phyloP scores from a whole-genome alignment of 495 filamentous ascomycete species.

The Hypoxylon perforatum region DNA sequence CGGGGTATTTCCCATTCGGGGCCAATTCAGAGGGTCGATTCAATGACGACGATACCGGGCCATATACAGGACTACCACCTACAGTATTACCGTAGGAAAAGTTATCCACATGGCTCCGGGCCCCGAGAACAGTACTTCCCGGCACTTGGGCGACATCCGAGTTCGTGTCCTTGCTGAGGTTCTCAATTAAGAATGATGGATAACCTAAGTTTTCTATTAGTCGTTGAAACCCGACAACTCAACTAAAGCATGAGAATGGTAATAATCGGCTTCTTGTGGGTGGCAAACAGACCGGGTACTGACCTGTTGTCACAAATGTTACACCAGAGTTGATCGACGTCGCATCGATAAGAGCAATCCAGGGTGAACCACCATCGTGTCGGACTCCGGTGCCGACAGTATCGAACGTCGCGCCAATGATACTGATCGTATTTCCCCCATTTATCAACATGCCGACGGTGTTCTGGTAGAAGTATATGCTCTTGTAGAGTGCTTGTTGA shows the following conservation, averaged over 20 bases:
- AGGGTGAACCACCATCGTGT: constrained; percentile 60
- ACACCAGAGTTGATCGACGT: constrained; percentile 54
- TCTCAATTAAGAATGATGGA: constrained; percentile 56
- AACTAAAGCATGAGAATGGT: not conserved
- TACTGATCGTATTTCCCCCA: constrained; percentile 67
- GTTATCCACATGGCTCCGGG: constrained; percentile 43
- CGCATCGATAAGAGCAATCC: constrained; percentile 54
- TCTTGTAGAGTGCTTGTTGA: constrained; percentile 78
- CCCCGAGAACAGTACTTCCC: constrained; percentile 37
- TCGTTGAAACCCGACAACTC: not conserved
- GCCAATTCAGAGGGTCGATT: constrained; percentile 45
- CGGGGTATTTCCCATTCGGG: constrained; percentile 47
- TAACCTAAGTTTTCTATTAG: constrained; percentile 22
- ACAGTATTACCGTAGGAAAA: constrained; percentile 66
- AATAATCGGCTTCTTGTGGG: not conserved
- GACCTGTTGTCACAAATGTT: constrained; percentile 48
- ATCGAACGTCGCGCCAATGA: constrained; percentile 59
- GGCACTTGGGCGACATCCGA: constrained; percentile 48
- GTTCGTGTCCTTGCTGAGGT: constrained; percentile 51
- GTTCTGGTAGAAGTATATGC: constrained; percentile 67
- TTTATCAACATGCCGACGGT: constrained; percentile 71
- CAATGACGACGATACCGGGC: constrained; percentile 52
- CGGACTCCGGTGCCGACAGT: constrained; percentile 67
- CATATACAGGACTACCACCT: constrained; percentile 69
- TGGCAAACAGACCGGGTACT: not conserved